Conservation (phyloP, 2,329 filamentous ascomycete species). For the Aspergillus chevalieri region DNA sequence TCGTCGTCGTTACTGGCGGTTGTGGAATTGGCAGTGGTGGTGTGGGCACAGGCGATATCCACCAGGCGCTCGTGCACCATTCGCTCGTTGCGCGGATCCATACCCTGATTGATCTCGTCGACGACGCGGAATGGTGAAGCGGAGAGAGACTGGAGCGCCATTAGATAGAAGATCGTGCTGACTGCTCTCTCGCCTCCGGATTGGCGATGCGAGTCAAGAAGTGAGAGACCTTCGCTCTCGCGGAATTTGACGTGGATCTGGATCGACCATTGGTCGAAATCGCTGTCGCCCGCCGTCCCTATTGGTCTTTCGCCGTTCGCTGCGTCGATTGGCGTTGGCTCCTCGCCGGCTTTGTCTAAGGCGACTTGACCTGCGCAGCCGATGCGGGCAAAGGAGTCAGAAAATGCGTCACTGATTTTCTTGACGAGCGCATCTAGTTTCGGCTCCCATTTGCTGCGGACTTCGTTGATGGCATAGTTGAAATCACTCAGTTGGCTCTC, state of each 20-base stretch:
- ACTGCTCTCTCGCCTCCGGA: constrained; percentile 94
- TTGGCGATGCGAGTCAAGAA: constrained; percentile 86
- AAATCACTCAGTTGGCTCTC: constrained; percentile 52
- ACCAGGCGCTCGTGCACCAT: constrained; percentile 99
- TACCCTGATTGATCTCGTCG: constrained; percentile 98
- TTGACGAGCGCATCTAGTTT: constrained; percentile 68
- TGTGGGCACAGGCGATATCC: constrained; percentile 71
- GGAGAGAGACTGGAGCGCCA: constrained; percentile 91
- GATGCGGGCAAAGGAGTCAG: constrained; percentile 89
- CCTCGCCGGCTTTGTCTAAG: constrained; percentile 63
- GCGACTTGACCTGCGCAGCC: constrained; percentile 87
- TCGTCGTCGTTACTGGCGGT: constrained; percentile 41
- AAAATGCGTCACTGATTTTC: constrained; percentile 84
- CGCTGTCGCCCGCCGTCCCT: constrained; percentile 46
- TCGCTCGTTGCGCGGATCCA: constrained; percentile 97
- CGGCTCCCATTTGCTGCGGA: constrained; percentile 76
- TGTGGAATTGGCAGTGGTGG: not conserved
- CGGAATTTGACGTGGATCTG: constrained; percentile 94
- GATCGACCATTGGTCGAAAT: constrained; percentile 91
- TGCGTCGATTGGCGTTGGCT: constrained; percentile 20
- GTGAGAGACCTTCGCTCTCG: constrained; percentile 73
- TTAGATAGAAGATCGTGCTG: constrained; percentile 97
- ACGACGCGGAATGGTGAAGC: constrained; percentile 95
- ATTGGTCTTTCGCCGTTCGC: not conserved
- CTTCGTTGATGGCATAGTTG: constrained; percentile 53